phyloP scores from a whole-genome alignment of 805 yeast genomes.

The Lachancea lanzarotensis region DNA sequence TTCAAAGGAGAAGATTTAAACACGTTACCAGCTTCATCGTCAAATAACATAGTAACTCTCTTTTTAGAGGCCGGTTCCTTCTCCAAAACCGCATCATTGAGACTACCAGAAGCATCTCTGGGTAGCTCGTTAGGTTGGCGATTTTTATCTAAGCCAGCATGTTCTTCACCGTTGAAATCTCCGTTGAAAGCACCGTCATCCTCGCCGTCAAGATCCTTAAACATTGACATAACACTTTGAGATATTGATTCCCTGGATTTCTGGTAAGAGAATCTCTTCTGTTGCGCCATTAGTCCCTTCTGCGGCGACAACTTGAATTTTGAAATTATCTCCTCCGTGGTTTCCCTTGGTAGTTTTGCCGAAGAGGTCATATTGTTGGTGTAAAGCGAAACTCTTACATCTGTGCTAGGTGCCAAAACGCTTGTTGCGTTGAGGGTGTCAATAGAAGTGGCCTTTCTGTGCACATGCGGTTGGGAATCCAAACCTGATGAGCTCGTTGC shows the following conservation, averaged over 20 bases:
- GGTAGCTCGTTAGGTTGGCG: background rate
- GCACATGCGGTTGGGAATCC: constrained; percentile 19
- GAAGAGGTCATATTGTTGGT: constrained; percentile 16
- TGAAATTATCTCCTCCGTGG: constrained; percentile 31
- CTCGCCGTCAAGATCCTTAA: constrained; percentile 28
- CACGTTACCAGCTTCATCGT: constrained; percentile 18
- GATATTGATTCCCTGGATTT: constrained; percentile 14
- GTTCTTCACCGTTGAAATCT: background rate
- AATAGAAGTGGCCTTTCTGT: constrained; percentile 30
- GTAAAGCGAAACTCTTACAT: constrained; percentile 31
- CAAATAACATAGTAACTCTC: constrained; percentile 29
- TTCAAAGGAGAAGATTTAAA: constrained; percentile 8
- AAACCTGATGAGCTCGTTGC: constrained; percentile 21
- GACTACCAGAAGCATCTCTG: background rate
- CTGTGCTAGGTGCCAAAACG: constrained; percentile 23
- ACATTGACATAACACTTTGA: constrained; percentile 25
- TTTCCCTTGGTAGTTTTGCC: constrained; percentile 24
- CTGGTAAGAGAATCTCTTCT: constrained; percentile 23
- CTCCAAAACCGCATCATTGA: constrained; percentile 4
- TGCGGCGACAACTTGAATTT: constrained; percentile 28
- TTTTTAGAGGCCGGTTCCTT: constrained; percentile 7
- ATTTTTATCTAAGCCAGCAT: background rate
- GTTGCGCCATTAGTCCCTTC: constrained; percentile 12
- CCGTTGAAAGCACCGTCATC: background rate
- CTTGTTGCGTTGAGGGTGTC: constrained; percentile 29